Evolutionary conservation across 768 basidiomycete genomes (phyloP).

Genomic region (Suillus tomentosus): DNA sequence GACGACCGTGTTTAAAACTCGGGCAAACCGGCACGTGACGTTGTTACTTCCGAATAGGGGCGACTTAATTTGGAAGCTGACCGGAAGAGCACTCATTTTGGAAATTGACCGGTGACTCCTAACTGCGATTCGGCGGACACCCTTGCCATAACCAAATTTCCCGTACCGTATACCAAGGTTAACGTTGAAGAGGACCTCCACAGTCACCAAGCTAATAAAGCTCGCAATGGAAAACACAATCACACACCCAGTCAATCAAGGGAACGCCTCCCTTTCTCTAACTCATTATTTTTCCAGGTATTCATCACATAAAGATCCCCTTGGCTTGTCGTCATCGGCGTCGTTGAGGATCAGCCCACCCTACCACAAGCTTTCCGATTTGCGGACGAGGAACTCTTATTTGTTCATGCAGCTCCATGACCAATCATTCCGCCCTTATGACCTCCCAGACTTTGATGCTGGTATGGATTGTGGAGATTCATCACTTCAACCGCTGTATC

Average conservation of each 20-base stretch:
- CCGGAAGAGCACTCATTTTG: too few species aligned
- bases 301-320: not conserved
- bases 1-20: too few species aligned
- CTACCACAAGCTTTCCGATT: conserved; percentile 5
- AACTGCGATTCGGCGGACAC: too few species aligned
- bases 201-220: conserved; percentile 5
- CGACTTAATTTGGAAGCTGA: too few species aligned
- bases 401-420: conserved; percentile 4
- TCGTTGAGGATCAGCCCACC: not conserved
- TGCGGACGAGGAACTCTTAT: not conserved
- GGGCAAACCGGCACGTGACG: too few species aligned
- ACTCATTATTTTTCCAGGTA: not conserved
- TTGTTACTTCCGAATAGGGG: too few species aligned
- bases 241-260: not conserved
- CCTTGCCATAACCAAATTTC: too few species aligned
- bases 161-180: too few species aligned
- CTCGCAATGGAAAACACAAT: conserved; percentile 8
- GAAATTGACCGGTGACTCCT: too few species aligned
- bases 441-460: not conserved
- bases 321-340: not conserved
- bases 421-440: not conserved
- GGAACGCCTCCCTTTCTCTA: not conserved
- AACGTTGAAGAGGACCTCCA: conserved; percentile 3
- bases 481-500: conserved; percentile 6
- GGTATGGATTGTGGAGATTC: not conserved